Base-by-base conservation (phyloP, 805 yeast genomes). In the Saccharomycopsis sp. region DNA sequence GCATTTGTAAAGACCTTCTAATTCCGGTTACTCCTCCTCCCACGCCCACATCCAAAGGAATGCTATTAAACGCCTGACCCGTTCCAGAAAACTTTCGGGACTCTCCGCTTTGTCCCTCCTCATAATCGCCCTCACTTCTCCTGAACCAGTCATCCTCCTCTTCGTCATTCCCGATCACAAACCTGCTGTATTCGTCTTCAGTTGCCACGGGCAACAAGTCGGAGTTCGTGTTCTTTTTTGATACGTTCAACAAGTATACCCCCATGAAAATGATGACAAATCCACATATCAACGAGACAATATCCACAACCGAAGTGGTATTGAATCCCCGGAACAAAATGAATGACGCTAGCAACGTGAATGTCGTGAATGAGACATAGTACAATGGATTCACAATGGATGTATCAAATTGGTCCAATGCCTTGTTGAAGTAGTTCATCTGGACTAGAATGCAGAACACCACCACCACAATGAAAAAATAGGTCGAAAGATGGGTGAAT, bases 381-480 rank as follows among this genome's bases (percentile, higher is more conserved):
- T 90, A 90, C 61, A 90, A 75, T 34, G 97, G 97, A 70, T 90
- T 90, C 57, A 90, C 97, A 64, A 90, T 88, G 0, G 95, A 87
- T 3, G 97, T 90, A 69, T 91, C 97, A 66, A 90, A 90, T 70
- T 89, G 96, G 65, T 91, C 97, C 67, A 90, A 77, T 0, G 97
- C 97, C 75, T 89, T 91, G 78, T 90, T 90, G 77, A 90, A 89
- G 70, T 88, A 90, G 74, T 89, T 90, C 97, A 90, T 90, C 72
- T 90, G 97, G 4, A 96, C 88, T 65, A 87, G 66, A 64, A 90
- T 91, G 72, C 97, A 90, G 50, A 86, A 79, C 7, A 77, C 87
- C 57, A 90, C 96, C 23, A 89, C 91, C 34, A 80, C 64, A 41
- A 89, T 79, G 76, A 90, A 90, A 58, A 91, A 75, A 67, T 91